phyloP scores from a whole-genome alignment of 1,284 basidiomycete species.

The Exobasidium cylindrosporum region DNA sequence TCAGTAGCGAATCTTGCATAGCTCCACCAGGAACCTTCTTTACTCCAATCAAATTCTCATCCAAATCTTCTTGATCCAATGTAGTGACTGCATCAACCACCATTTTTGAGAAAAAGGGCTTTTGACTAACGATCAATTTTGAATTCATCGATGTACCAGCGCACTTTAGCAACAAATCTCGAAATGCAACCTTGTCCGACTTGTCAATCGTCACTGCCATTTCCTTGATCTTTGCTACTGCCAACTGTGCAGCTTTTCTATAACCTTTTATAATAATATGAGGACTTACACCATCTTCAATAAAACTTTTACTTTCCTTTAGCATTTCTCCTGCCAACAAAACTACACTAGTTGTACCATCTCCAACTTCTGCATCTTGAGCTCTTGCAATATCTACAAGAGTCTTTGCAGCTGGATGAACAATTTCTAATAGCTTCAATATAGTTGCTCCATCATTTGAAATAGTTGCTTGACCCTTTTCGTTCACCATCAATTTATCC shows the following conservation, averaged over 20 bases:
- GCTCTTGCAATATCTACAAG: constrained; percentile 96
- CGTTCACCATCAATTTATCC: constrained; percentile 77
- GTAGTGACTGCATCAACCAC: constrained; percentile 84
- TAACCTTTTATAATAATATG: constrained; percentile 98
- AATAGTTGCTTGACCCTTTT: constrained; percentile 88
- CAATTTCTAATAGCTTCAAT: constrained; percentile 91
- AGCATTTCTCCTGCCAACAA: constrained; percentile 89
- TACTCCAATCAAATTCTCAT: constrained; percentile 94
- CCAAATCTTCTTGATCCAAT: constrained; percentile 86
- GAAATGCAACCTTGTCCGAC: constrained; percentile 78
- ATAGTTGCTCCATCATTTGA: constrained; percentile 97
- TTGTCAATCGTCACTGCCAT: constrained; percentile 89
- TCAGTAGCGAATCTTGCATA: constrained; percentile 83
- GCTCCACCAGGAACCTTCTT: constrained; percentile 99
- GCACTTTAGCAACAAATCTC: constrained; percentile 88
- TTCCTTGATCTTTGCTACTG: constrained; percentile 79
- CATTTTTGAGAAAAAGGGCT: constrained; percentile 98
- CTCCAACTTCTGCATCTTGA: constrained; percentile 96
- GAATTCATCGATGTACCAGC: constrained; percentile 99
- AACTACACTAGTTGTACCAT: constrained; percentile 95
- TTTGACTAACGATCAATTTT: constrained; percentile 97
- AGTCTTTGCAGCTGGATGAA: constrained; percentile 93
- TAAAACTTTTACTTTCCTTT: constrained; percentile 84
- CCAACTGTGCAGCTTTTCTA: constrained; percentile 80
- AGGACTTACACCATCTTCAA: constrained; percentile 96